These are phyloP conservation scores for Syzygium aromaticum DNA, from an alignment of 345 rosid genomes.

Conservation along the genomic window DNA sequence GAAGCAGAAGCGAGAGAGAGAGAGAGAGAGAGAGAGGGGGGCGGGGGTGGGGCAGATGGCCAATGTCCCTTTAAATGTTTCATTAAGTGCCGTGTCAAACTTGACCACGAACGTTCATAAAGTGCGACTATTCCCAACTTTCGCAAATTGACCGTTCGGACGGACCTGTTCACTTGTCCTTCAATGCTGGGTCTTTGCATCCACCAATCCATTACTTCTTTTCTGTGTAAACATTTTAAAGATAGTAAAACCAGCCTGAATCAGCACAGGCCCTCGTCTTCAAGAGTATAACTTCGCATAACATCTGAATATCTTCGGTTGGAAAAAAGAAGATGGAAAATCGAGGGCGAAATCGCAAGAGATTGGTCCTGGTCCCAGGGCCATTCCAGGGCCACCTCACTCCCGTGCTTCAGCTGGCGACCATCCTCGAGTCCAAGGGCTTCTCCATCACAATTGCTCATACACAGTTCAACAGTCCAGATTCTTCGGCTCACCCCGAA, in stretches of 20 bases:
- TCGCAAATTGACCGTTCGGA: neutral
- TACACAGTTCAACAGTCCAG: slow-evolving; percentile 22
- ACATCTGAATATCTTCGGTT: neutral
- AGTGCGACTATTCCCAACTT: neutral
- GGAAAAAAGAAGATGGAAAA: neutral
- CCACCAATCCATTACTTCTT: too few species aligned
- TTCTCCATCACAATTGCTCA: slow-evolving; percentile 50
- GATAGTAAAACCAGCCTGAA: neutral
- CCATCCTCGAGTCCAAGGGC: slow-evolving; percentile 39
- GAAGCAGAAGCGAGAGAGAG: too few species aligned
- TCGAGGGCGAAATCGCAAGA: neutral
- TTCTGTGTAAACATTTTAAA: neutral
- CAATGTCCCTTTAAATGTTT: too few species aligned
- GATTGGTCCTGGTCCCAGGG: slow-evolving; percentile 37
- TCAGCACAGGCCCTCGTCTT: too few species aligned
- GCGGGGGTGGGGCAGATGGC: too few species aligned
- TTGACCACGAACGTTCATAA: too few species aligned
- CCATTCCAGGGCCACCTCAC: slow-evolving; percentile 63
- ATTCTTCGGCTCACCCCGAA: slow-evolving; percentile 17
- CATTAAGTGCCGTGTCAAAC: too few species aligned
- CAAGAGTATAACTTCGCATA: too few species aligned
- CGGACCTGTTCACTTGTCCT: neutral
- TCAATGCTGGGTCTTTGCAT: neutral
- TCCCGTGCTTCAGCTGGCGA: slow-evolving; percentile 61
- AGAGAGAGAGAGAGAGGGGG: too few species aligned